Base-by-base conservation (phyloP, 148 eudicot species). In the Spergularia marina region DNA sequence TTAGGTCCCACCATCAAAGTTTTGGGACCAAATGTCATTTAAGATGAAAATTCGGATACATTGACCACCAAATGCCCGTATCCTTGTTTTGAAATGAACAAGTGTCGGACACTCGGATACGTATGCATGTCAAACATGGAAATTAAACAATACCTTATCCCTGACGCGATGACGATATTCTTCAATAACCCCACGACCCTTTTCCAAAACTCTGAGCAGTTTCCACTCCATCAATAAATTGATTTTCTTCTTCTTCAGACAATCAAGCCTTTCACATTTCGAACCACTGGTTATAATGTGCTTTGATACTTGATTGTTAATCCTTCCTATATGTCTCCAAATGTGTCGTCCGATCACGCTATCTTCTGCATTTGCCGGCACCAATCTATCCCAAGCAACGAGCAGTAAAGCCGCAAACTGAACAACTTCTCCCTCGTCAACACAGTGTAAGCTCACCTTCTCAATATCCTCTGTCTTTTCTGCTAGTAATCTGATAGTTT, bases 321-420 rank as follows among this genome's bases (percentile, higher is more conserved):
- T 15, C 4, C 2, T 4, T 3, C 16, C 66, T 25, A 62, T 34
- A 0, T 62, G 66, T 25, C 7, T 13, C 66, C 66, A 62, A 4
- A 62, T 62, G 66, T 62, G 40, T 62, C 15, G 41, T 39, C 40
- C 66, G 15, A 62, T 4, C 10, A 62, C 15, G 41, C 66, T 62
- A 12, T 62, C 15, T 34, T 62, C 66, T 13, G 41, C 41, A 25
- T 25, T 4, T 16, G 30, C 66, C 11, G 66, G 41, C 16, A 62
- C 17, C 41, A 62, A 34, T 62, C 66, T 62, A 62, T 62, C 14
- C 66, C 66, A 62, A 13, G 66, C 66, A 62, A 13, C 40, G 6
- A 62, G 11, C 4, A 62, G 41, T 34, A 62, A 62, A 12, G 40
- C 66, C 66, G 66, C 41, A 25, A 62, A 15, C 17, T 6, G 23